Percentiles rank a stretch among this genome's conserved stretches.
Conservation (phyloP, 805 yeast genomes). For the Pichia deserticola region DNA sequence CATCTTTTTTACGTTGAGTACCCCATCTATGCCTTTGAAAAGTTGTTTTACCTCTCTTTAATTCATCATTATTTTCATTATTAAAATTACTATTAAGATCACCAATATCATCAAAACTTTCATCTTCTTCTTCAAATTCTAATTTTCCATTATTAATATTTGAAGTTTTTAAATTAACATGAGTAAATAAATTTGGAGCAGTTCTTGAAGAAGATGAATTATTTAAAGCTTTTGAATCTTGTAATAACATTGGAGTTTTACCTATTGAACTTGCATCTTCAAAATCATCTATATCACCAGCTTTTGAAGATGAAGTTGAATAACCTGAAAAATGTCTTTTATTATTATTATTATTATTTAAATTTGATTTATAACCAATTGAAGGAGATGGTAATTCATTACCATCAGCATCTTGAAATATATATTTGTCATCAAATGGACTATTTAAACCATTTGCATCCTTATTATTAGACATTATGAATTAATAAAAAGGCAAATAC, state of each 20-base stretch:
- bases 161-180: slow-evolving; percentile 11
- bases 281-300: slow-evolving; percentile 8
- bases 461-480: not conserved
- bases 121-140: slow-evolving; percentile 7
- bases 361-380: slow-evolving; percentile 10
- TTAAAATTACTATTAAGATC: slow-evolving; percentile 13
- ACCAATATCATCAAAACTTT: slow-evolving; percentile 17
- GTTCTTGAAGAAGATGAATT: no score
- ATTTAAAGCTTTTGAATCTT: slow-evolving; percentile 11
- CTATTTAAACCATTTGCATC: slow-evolving; percentile 5
- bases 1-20: slow-evolving; percentile 70
- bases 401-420: slow-evolving; percentile 7
- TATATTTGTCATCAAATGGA: slow-evolving; percentile 17
- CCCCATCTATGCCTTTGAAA: slow-evolving; percentile 88
- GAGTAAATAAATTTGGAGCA: slow-evolving; percentile 4
- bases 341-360: not conserved
- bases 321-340: slow-evolving; percentile 16
- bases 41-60: slow-evolving; percentile 30
- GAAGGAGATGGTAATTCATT: slow-evolving; percentile 10
- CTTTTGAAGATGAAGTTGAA: slow-evolving; percentile 9
- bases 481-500: not conserved
- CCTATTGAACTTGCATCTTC: slow-evolving; percentile 17
- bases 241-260: slow-evolving; percentile 21
- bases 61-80: slow-evolving; percentile 1
- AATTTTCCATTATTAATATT: slow-evolving; percentile 3